Base-by-base conservation (phyloP, 352 stramenopile genomes). In the Phytopythium mirpurense region DNA sequence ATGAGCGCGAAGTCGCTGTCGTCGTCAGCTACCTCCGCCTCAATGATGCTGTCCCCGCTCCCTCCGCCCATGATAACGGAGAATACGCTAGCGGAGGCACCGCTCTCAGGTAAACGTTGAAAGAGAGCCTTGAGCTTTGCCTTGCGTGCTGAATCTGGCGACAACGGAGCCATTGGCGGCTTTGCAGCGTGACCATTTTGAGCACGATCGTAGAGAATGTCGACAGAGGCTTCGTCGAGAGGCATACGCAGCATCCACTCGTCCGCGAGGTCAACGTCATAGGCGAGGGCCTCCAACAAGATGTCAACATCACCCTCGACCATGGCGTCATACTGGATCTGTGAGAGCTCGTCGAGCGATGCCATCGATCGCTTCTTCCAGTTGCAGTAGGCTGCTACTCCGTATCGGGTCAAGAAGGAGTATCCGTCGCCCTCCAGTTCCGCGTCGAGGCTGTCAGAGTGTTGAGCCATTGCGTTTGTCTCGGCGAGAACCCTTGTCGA, bases 241-340 rank as follows among this genome's bases (percentile, higher is more conserved):
- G 63, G 51, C 19, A 69, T 60, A 27, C 65, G 63, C 24, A 64
- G 54, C 52, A 83, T 63, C 72, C 72, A 83, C 10, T 80, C 70
- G 32, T 80, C 70, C 26, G 54, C 57, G 16, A 68, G 56, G 19
- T 60, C 58, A 11, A 78, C 65, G 21, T 72, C 60, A 21, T 62
- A 65, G 16, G 71, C 65, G 19, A 83, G 54, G 31, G 62, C 57
- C 52, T 80, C 56, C 38, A 83, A 63, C n/a, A 80, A 47, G 2
- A 73, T 40, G 19, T 83, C 72, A 2, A 68, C 58, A 37, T 80
- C 57, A 11, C 75, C 68, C 56, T 71, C 62, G 11, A 65, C 57
- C 8, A 64, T 38, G 0, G 64, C 65, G n/a, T 70, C 59, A 35
- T 67, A 78, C 24, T 78, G 54, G 55, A 59, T 57, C 41, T 63